Conservation (phyloP, 2,329 filamentous ascomycete genomes). For the Beauveria caledonica region DNA sequence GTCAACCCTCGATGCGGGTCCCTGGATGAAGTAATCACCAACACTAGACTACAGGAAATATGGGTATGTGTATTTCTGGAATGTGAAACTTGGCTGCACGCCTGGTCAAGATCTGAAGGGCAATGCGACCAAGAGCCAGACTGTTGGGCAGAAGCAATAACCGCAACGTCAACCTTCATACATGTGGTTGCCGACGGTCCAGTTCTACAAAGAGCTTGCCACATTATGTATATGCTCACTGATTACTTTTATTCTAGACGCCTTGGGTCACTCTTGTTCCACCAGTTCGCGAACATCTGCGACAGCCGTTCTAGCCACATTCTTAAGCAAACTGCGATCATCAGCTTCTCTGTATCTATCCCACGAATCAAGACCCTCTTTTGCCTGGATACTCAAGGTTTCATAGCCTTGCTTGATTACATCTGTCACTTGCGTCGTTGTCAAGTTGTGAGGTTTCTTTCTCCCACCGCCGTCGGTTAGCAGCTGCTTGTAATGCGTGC, state of each 20-base stretch:
- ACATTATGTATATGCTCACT: neutral
- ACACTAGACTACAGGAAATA: too few relatives aligned
- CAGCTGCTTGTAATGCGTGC: conserved; percentile 77
- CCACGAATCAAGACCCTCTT: conserved; percentile 80
- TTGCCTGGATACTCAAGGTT: conserved; percentile 82
- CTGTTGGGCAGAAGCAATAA: too few relatives aligned
- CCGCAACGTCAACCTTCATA: too few relatives aligned
- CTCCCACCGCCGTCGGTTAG: conserved; percentile 49
- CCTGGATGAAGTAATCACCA: too few relatives aligned
- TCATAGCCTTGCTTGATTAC: conserved; percentile 97
- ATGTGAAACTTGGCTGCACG: too few relatives aligned
- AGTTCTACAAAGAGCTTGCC: too few relatives aligned
- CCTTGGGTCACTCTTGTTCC: conserved; percentile 23
- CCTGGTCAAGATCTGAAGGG: too few relatives aligned
- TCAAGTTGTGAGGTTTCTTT: conserved; percentile 58
- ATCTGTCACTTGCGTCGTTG: conserved; percentile 73
- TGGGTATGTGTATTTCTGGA: too few relatives aligned
- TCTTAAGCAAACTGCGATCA: conserved; percentile 77
- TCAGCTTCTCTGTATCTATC: conserved; percentile 81
- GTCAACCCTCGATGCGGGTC: neutral
- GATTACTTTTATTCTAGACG: neutral
- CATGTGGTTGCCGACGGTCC: too few relatives aligned
- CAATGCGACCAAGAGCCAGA: too few relatives aligned
- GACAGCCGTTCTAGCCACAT: conserved; percentile 72
- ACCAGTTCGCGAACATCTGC: conserved; percentile 46